A percentile compares a stretch with the other conserved stretches of the same genome.
Conservation (phyloP, 2,329 filamentous ascomycete species). For the Pestalotiopsis sp. region DNA sequence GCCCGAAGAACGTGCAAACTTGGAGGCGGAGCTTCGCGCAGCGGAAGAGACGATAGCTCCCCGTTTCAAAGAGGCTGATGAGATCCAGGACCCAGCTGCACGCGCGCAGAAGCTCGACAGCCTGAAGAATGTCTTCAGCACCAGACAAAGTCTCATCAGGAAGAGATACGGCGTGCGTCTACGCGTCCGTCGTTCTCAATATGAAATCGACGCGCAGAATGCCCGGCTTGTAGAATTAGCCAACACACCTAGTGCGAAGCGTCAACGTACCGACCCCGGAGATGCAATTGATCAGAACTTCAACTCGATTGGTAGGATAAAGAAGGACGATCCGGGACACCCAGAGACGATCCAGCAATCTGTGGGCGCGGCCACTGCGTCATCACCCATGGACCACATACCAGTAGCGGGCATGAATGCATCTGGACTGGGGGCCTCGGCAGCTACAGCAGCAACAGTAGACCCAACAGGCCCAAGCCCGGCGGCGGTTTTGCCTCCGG, state of each 20-base stretch:
- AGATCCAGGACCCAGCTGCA: slow-evolving; percentile 33
- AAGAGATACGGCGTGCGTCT: slow-evolving; percentile 60
- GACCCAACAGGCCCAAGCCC: slow-evolving; percentile 19
- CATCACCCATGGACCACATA: slow-evolving; percentile 20
- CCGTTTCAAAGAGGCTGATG: slow-evolving; percentile 42
- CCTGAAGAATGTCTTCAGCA: slow-evolving; percentile 53
- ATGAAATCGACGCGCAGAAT: slow-evolving; percentile 44
- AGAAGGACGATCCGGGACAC: no score
- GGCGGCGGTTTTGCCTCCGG: slow-evolving; percentile 9
- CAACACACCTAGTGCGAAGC: slow-evolving; percentile 22
- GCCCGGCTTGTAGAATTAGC: slow-evolving; percentile 39
- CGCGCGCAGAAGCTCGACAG: slow-evolving; percentile 36
- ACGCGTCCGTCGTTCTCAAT: slow-evolving; percentile 46
- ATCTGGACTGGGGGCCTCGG: slow-evolving; percentile 25
- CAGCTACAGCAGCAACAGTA: slow-evolving; percentile 24
- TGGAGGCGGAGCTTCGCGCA: slow-evolving; percentile 37
- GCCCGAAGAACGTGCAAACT: slow-evolving; percentile 23
- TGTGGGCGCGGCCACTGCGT: neutral
- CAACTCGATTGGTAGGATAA: no score
- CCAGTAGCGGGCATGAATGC: slow-evolving; percentile 26
- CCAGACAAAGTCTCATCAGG: slow-evolving; percentile 56
- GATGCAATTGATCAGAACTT: neutral
- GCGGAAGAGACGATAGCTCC: slow-evolving; percentile 39
- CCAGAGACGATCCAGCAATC: neutral
- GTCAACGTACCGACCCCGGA: slow-evolving; percentile 24